Conservation (phyloP, 768 basidiomycete species). For the Boletus vermiculosoides region DNA sequence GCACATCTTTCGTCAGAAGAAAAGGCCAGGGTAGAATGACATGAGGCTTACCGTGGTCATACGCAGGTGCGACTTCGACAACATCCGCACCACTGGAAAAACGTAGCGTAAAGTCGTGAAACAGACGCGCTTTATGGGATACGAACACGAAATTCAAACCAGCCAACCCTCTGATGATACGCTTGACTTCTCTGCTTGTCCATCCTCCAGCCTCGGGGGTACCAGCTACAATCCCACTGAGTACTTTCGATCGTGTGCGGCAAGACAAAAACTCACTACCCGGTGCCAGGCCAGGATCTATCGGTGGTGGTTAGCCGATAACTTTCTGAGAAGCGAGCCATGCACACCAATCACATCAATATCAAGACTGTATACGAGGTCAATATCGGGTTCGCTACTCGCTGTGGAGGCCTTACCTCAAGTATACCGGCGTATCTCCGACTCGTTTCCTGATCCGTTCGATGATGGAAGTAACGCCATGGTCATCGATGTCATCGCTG, state of each 20-base stretch:
- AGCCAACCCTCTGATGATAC: slow-evolving; percentile 74
- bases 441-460: slow-evolving; percentile 68
- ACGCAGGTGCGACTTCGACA: slow-evolving; percentile 29
- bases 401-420: slow-evolving; percentile 43
- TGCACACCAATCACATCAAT: slow-evolving; percentile 76
- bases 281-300: slow-evolving; percentile 77
- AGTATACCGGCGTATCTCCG: slow-evolving; percentile 72
- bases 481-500: slow-evolving; percentile 80
- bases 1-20: slow-evolving; percentile 12
- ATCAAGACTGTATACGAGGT: slow-evolving; percentile 50
- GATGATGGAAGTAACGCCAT: slow-evolving; percentile 70
- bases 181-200: slow-evolving; percentile 80
- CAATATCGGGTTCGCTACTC: neutral
- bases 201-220: slow-evolving; percentile 85
- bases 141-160: slow-evolving; percentile 76
- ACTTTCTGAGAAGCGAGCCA: neutral
- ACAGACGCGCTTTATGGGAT: neutral
- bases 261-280: slow-evolving; percentile 52
- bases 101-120: neutral
- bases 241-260: neutral
- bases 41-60: slow-evolving; percentile 23
- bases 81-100: slow-evolving; percentile 22
- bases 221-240: slow-evolving; percentile 49
- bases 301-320: slow-evolving; percentile 3
- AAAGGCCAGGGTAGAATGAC: neutral